phyloP scores from a whole-genome alignment of 2,329 filamentous ascomycete genomes.

The Cadophora luteo-olivacea region DNA sequence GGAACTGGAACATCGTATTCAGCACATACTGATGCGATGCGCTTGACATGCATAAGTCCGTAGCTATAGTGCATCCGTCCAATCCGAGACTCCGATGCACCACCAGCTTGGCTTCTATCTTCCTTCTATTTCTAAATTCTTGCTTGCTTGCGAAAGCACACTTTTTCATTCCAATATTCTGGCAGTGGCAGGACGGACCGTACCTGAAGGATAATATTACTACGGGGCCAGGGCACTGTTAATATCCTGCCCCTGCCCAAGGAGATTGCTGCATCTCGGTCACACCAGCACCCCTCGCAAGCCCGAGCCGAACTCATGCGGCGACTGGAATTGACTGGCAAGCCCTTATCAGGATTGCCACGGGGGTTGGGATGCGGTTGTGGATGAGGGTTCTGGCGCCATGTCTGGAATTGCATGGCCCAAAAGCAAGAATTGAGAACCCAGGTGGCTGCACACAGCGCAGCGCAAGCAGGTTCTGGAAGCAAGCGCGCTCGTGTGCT shows the following conservation, averaged over 20 bases:
- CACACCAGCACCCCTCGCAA: constrained; percentile 5
- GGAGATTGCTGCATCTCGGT: constrained; percentile 24
- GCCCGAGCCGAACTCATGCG: constrained; percentile 6
- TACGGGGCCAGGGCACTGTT: constrained; percentile 6
- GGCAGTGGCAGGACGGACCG: not conserved
- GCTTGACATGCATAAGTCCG: not conserved
- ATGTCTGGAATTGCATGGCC: constrained; percentile 1
- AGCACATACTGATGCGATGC: not conserved
- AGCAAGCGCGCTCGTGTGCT: constrained; percentile 7
- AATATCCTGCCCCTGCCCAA: constrained; percentile 22
- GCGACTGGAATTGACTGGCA: not conserved
- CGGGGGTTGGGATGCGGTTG: not conserved
- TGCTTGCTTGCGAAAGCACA: not conserved
- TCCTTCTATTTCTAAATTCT: not conserved
- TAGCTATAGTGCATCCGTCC: not conserved
- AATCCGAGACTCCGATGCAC: not conserved
- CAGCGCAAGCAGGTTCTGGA: not conserved
- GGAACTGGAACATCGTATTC: not conserved
- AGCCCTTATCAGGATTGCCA: constrained; percentile 11
- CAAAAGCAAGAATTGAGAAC: no score
- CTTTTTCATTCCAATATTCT: not conserved
- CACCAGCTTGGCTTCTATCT: not conserved
- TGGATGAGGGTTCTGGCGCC: constrained; percentile 10
- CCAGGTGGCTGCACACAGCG: no score
- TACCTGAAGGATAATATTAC: not conserved